Conservation (phyloP, 352 stramenopile genomes). For the Aphanomyces cochlioides region DNA sequence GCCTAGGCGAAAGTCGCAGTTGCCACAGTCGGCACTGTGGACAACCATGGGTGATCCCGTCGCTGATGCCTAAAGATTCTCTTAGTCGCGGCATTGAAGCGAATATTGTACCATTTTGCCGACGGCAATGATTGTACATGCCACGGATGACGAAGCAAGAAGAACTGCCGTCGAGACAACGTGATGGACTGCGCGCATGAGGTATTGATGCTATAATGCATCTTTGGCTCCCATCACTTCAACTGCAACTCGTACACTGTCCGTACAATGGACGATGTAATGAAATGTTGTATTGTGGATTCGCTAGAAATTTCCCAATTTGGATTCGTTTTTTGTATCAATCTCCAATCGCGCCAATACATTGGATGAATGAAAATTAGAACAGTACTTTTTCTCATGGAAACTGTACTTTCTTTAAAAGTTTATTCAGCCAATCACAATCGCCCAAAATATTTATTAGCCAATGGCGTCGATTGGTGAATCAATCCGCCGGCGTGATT, state of each 20-base stretch:
- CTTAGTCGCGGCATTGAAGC: background rate
- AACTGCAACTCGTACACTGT: conserved; percentile 2
- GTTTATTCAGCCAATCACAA: too few relatives aligned
- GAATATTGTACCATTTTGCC: conserved; percentile 15
- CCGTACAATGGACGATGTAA: background rate
- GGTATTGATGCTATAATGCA: background rate
- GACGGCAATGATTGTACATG: conserved; percentile 29
- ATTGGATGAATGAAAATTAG: too few relatives aligned
- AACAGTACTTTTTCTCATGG: too few relatives aligned
- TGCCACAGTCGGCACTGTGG: conserved; percentile 82
- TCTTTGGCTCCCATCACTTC: conserved; percentile 1
- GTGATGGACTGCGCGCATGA: background rate
- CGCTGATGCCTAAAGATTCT: conserved; percentile 46
- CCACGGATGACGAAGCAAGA: background rate
- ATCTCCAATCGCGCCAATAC: too few relatives aligned
- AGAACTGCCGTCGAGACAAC: background rate
- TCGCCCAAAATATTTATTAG: too few relatives aligned
- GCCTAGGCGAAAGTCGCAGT: conserved; percentile 76
- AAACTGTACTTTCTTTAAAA: too few relatives aligned
- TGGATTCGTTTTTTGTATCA: too few relatives aligned
- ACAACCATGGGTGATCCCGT: conserved; percentile 76
- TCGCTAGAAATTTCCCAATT: too few relatives aligned
- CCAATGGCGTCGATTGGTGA: too few relatives aligned
- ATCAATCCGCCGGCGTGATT: too few relatives aligned
- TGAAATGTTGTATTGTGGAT: too few relatives aligned